These are phyloP conservation scores for Colletotrichum cuscutae DNA, from an alignment of 2,329 filamentous ascomycete species.

Conservation along the genomic window DNA sequence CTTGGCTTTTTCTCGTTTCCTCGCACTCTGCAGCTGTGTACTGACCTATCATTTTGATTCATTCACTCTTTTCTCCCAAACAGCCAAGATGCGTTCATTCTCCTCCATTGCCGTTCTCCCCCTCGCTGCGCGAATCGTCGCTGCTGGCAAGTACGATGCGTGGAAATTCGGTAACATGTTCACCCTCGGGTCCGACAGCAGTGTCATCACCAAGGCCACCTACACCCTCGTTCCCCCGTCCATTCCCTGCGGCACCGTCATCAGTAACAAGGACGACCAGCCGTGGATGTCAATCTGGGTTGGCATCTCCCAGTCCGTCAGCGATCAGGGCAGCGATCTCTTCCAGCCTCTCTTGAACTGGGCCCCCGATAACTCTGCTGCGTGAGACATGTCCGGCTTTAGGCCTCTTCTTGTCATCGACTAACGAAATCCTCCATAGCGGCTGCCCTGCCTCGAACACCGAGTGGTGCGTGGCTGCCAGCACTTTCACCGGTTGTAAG, in stretches of 20 bases:
- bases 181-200: neutral
- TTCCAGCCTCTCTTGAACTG: neutral
- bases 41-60: neutral
- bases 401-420: neutral
- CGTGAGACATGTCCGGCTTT: neutral
- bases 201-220: too few species aligned
- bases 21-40: too few species aligned
- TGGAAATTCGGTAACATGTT: constrained; percentile 28
- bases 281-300: constrained; percentile 26
- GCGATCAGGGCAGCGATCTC: constrained; percentile 2
- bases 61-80: constrained; percentile 10
- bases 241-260: too few species aligned
- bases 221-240: too few species aligned
- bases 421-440: neutral
- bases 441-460: too few species aligned
- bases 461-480: too few species aligned
- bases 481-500: too few species aligned
- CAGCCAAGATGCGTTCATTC: constrained; percentile 6
- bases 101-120: neutral
- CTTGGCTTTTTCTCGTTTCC: neutral
- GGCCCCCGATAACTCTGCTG: neutral
- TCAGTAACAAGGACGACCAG: neutral
- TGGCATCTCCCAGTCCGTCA: constrained; percentile 17
- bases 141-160: constrained; percentile 10
- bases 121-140: constrained; percentile 11